Evolutionary conservation across 2,329 filamentous ascomycete genomes (phyloP), one percentile per base, ranked within the genome.

Genomic region (Tricladium varicosporioides): DNA sequence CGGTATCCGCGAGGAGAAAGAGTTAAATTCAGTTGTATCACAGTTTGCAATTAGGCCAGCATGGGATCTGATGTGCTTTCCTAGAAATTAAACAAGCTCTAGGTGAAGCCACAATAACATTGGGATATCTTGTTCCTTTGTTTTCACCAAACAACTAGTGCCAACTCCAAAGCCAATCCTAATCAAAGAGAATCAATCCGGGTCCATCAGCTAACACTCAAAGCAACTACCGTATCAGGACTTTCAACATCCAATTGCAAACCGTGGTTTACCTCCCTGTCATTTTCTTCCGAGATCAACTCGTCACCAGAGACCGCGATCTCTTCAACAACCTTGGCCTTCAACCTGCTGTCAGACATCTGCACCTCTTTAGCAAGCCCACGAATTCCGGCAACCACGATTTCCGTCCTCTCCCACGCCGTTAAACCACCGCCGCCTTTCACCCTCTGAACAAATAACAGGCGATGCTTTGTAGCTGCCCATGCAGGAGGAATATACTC

Each of bases 171-270:
- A 46, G 19, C 48, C 49, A n/a, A n/a, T n/a, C n/a, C n/a, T n/a
- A n/a, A n/a, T n/a, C 49, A 11, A 31, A 48, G 22, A 32, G 22
- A 7, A 4, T 27, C 7, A 27, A 27, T 27, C 22, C 3, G 22
- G 22, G 4, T 27, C 22, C 22, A n/a, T 56, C 48, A 57, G 36
- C 49, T 53, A 43, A 57, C n/a, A 36, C 52, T 48, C 36, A 54
- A 56, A 53, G 58, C 57, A 55, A 68, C 60, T 49, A 68, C 58
- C 18, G 65, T 68, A 57, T 67, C 66, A 9, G 65, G 63, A 48
- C 63, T 67, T 27, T 67, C 64, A 43, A 65, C 66, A 53, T 67
- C 64, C n/a, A 64, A 48, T 47, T 65, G 65, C 52, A 65, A 56
- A 2, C 58, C 62, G 59, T 61, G 48, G 5, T 45, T 56, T 32